Base-by-base conservation (phyloP, 164 flowering plant species). In the Vitis cinerea region DNA sequence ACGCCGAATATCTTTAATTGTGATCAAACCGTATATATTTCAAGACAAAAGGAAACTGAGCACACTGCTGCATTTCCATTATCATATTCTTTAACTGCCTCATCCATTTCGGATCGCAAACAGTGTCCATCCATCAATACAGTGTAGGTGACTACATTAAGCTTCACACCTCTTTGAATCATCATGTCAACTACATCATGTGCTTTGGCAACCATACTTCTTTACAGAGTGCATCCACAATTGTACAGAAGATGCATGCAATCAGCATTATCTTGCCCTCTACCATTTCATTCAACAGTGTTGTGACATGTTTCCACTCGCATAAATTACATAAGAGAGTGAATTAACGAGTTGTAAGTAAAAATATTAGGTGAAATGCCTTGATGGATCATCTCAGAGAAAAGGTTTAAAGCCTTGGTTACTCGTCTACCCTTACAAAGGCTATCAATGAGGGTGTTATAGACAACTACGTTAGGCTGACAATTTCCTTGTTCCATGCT, bases 271-370 rank as follows among this genome's bases (percentile, higher is more conserved):
- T 48, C 19, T 13, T 47, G 17, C 44, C 3, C 0, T 47, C 37
- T 53, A 55, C 30, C 73, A 62, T 63, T 47, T 71, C 57, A 2
- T 27, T 8, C 15, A 71, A 15, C 58, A 71, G 10, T 10, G 2
- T 50, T 11, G 1, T 44, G 10, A 55, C 68, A 15, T 64, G 63
- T 3, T 29, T 23, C 74, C 67, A 71, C 31, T 44, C 19, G 8
- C 63, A 53, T 3, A 14, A 71, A 8, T n/a, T 11, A 51, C 74
- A 64, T 3, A 64, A 64, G 56, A 27, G 55, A 49, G 4, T 55
- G 27, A 7, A 72, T 47, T 31, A 65, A 17, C 0, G 17, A 17
- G 17, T 17, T 17, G 17, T 17, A 17, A 17, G 17, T 17, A 17
- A 17, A 0, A 17, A 17, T 17, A 17, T 17, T 17, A 17, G 17